phyloP scores from a whole-genome alignment of 345 rosid genomes.

The Passiflora organensis region DNA sequence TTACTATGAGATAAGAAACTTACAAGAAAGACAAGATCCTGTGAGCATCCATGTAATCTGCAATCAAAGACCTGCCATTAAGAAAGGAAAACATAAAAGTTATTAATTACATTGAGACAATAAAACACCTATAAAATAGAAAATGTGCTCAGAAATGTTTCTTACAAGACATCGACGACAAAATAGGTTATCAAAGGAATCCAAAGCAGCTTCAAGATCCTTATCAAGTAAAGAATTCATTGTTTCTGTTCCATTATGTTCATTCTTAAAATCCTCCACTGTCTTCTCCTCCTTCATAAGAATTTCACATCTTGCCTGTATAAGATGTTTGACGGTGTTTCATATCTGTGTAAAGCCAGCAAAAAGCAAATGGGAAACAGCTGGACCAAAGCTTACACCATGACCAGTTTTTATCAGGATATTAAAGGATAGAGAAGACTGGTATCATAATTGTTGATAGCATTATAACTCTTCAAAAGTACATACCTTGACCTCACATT shows the following conservation, averaged over 20 bases:
- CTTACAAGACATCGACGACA: conserved; percentile 98
- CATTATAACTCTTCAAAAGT: conserved; percentile 10
- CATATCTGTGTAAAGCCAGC: conserved; percentile 91
- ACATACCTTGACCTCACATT: conserved; percentile 78
- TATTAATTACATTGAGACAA: not conserved
- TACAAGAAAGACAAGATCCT: conserved; percentile 96
- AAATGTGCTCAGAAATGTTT: conserved; percentile 8
- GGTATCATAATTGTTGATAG: not conserved
- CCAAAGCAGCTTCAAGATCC: conserved; percentile 97
- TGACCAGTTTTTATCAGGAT: conserved; percentile 44
- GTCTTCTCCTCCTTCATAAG: conserved; percentile 60
- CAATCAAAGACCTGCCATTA: conserved; percentile 89
- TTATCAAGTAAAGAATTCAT: conserved; percentile 61
- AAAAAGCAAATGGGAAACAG: conserved; percentile 75
- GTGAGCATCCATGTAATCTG: conserved; percentile 98
- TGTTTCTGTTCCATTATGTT: conserved; percentile 44
- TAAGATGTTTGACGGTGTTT: conserved; percentile 94
- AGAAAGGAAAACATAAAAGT: conserved; percentile 8
- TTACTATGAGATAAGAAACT: conserved; percentile 33
- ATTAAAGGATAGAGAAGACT: conserved; percentile 10
- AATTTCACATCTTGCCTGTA: conserved; percentile 95
- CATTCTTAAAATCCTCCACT: conserved; percentile 36
- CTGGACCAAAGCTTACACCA: conserved; percentile 76
- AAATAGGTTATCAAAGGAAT: conserved; percentile 96
- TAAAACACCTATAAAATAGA: conserved; percentile 7